Evolutionary conservation across 768 basidiomycete genomes (phyloP).

Genomic region (Stropharia rugosoannulata): DNA sequence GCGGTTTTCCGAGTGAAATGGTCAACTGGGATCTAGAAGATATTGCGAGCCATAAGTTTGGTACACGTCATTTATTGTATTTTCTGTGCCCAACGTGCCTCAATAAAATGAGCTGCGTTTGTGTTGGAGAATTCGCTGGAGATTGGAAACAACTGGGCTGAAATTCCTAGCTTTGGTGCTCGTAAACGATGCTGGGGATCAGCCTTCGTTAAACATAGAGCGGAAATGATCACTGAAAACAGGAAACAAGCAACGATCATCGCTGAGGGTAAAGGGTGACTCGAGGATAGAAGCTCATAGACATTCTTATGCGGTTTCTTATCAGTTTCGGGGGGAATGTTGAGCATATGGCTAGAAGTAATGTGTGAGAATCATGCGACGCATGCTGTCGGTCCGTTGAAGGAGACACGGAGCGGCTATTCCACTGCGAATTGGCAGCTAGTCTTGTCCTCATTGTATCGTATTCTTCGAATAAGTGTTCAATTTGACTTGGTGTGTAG

Average conservation of each 20-base stretch:
- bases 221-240: background rate
- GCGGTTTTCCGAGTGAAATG: constrained; percentile 36
- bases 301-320: background rate
- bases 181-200: background rate
- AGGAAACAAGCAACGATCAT: background rate
- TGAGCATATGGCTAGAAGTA: background rate
- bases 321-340: background rate
- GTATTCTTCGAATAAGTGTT: too few relatives aligned
- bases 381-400: too few relatives aligned
- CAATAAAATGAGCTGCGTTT: constrained; percentile 8
- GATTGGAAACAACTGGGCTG: background rate
- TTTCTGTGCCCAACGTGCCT: background rate
- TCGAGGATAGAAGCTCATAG: too few relatives aligned
- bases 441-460: too few relatives aligned
- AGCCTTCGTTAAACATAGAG: background rate
- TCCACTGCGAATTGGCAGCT: too few relatives aligned
- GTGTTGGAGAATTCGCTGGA: background rate
- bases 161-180: background rate
- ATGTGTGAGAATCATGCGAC: background rate
- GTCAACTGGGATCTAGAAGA: constrained; percentile 42
- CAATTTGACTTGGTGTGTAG: too few relatives aligned
- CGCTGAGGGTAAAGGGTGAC: background rate
- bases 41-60: background rate
- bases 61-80: background rate
- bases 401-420: too few relatives aligned